Base-by-base conservation (phyloP, 805 yeast genomes). In the Lachancea sp. region DNA sequence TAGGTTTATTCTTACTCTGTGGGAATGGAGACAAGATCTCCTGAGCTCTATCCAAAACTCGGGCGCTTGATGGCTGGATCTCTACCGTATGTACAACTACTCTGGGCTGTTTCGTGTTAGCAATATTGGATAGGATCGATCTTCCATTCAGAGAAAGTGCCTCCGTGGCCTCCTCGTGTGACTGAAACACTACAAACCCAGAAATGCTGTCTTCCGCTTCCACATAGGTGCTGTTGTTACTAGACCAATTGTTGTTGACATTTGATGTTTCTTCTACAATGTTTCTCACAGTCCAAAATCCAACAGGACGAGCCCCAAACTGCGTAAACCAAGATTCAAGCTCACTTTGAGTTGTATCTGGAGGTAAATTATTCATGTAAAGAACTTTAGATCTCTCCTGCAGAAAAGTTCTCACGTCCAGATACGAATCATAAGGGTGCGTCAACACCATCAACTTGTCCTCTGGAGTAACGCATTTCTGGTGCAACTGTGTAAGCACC, bases 261-360 rank as follows among this genome's bases (percentile, higher is more conserved):
- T 44, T 54, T 3, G 58, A 48, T 2, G 54, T 48, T 20, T 54
- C 60, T 30, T 57, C 63, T 2, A 54, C 49, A 19, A 78, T 72
- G n/a, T 76, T 72, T 54, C 79, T 80, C 38, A 88, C 69, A 1
- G 92, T 79, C 95, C 96, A 87, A 58, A 87, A 85, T 9, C 95
- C 92, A 37, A 84, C 72, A 2, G 96, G 95, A 37, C 89, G 71
- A 2, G 86, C 83, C 2, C 95, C 95, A 58, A 75, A 81, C 56
- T 84, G 92, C 3, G 87, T 78, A 58, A 87, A 88, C 96, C 96
- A 89, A 23, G 82, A 71, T 65, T 88, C 96, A 35, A 88, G 68
- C 62, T 89, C 96, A 38, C 87, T 73, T 61, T 89, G 96, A 1
- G 96, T 89, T 5, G 90, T 84, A 53, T 88, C 96, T 19, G 69